phyloP scores from a whole-genome alignment of 2,329 filamentous ascomycete species.

The Neofusicoccum umdonicola region DNA sequence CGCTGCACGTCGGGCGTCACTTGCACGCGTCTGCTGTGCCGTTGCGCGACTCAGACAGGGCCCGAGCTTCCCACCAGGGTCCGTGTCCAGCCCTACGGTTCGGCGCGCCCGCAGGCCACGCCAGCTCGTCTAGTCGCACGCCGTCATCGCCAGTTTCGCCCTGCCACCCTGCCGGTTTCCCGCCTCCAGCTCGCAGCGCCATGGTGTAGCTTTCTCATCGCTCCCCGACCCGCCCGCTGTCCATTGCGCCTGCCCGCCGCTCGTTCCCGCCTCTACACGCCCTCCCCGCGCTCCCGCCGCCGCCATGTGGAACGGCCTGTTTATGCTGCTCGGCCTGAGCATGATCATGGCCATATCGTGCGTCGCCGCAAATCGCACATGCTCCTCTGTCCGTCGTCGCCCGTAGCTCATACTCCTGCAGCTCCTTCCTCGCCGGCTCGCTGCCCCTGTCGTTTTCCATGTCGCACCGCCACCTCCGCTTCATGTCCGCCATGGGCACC shows the following conservation, averaged over 20 bases:
- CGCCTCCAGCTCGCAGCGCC: neutral
- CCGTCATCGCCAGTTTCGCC: constrained; percentile 14
- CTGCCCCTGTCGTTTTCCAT: constrained; percentile 86
- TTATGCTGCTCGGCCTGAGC: constrained; percentile 64
- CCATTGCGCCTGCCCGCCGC: neutral
- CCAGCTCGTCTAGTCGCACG: neutral
- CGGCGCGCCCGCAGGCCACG: constrained; percentile 1
- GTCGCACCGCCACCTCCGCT: constrained; percentile 78
- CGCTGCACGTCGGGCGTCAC: neutral
- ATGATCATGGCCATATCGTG: constrained; percentile 65
- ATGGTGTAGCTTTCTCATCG: neutral
- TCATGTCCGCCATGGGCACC: constrained; percentile 89
- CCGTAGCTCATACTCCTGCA: constrained; percentile 39
- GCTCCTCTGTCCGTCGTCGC: neutral
- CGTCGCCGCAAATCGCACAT: constrained; percentile 14
- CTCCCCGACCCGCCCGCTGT: neutral
- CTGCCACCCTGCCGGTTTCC: neutral
- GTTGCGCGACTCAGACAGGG: neutral
- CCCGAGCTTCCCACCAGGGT: neutral
- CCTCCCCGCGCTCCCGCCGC: constrained; percentile 16
- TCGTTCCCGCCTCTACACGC: neutral
- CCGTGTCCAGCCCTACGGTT: constrained; percentile 1
- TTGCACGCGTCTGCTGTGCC: neutral
- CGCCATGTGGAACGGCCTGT: constrained; percentile 60
- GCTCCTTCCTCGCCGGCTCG: constrained; percentile 90